Percentiles rank a stretch among this genome's conserved stretches.
These are phyloP conservation scores for Ophiostoma australiae DNA, from an alignment of 2,329 filamentous ascomycete genomes.

Conservation along the genomic window DNA sequence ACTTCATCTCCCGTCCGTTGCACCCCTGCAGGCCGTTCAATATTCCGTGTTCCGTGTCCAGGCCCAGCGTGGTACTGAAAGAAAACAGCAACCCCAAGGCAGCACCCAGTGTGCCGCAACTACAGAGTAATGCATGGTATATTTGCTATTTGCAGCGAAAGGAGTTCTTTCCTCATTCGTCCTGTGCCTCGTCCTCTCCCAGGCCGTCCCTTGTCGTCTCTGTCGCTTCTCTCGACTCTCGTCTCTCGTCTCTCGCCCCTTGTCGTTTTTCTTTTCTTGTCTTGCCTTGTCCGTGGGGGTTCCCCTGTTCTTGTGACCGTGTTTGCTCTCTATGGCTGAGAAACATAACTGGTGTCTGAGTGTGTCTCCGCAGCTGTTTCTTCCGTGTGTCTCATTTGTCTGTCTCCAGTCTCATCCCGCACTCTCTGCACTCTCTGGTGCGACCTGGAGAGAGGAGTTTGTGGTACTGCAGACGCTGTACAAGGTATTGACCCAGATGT, in stretches of 20 bases:
- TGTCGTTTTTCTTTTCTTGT: neutral
- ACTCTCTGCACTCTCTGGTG: neutral
- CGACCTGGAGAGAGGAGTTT: neutral
- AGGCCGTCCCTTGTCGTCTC: neutral
- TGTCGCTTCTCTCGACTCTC: neutral
- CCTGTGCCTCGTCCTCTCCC: neutral
- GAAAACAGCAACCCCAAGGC: neutral
- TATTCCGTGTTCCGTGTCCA: neutral
- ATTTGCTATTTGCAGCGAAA: constrained; percentile 6
- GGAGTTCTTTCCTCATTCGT: constrained; percentile 7
- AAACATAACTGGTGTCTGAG: neutral
- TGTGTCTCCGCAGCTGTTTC: neutral
- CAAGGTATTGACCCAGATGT: no score
- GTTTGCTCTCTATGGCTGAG: neutral
- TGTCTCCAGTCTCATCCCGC: constrained; percentile 3
- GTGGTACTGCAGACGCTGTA: neutral
- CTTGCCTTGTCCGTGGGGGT: constrained; percentile 6
- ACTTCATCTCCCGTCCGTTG: neutral
- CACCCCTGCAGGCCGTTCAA: neutral
- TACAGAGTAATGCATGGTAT: neutral
- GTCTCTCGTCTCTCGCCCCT: neutral
- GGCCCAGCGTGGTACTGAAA: neutral
- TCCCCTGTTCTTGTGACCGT: neutral
- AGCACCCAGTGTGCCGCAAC: neutral
- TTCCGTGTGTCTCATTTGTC: neutral